Evolutionary conservation across 805 yeast genomes (phyloP).

Genomic region (Candida easanensis): DNA sequence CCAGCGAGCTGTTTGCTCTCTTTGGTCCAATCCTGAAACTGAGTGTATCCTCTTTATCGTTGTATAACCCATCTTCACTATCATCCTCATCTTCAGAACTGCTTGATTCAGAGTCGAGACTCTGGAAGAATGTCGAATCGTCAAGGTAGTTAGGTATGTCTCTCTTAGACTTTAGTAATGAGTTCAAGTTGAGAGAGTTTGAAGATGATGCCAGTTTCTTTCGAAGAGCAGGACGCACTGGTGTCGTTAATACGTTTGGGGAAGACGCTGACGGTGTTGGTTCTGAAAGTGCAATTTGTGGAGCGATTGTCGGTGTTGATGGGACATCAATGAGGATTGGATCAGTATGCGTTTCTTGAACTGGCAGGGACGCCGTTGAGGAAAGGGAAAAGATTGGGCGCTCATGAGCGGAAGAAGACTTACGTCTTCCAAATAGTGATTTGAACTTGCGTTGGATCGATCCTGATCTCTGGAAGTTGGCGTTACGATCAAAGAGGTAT

Average conservation of each 20-base stretch:
- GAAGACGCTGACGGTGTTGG: conserved; percentile 1
- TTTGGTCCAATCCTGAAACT: conserved; percentile 25
- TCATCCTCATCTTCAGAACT: conserved; percentile 14
- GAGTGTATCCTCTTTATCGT: conserved; percentile 24
- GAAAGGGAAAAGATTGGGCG: conserved; percentile 5
- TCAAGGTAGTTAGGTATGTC: conserved; percentile 25
- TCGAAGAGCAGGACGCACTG: conserved; percentile 12
- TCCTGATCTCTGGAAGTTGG: conserved; percentile 12
- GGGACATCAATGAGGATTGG: neutral
- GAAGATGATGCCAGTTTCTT: conserved; percentile 19
- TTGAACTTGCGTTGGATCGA: conserved; percentile 24
- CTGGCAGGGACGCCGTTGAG: conserved; percentile 12
- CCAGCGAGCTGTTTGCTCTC: conserved; percentile 19
- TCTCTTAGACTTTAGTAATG: conserved; percentile 22
- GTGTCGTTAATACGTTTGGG: conserved; percentile 1
- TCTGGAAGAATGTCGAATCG: conserved; percentile 26
- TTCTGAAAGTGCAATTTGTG: neutral
- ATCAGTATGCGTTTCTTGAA: neutral
- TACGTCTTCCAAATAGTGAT: conserved; percentile 23
- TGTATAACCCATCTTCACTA: conserved; percentile 20
- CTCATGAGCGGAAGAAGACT: conserved; percentile 14
- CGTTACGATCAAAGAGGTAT: conserved; percentile 13
- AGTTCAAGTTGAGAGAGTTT: conserved; percentile 23
- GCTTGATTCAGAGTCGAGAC: conserved; percentile 20
- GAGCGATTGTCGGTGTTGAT: conserved; percentile 6